Base-by-base conservation (phyloP, 2,329 filamentous ascomycete genomes). In the Exophiala sideris region DNA sequence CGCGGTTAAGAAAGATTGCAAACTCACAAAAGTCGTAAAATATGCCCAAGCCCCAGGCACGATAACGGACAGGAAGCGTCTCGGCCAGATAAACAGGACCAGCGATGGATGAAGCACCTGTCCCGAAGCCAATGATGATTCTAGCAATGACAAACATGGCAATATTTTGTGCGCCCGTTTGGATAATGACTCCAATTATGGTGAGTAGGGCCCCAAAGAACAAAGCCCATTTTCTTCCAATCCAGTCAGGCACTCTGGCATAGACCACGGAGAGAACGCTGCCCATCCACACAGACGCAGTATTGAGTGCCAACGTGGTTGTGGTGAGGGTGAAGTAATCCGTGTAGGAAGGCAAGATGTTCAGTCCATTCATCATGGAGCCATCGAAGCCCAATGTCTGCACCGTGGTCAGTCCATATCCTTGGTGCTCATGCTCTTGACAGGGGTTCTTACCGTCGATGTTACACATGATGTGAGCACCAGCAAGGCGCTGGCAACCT, bases 361-460 rank as follows among this genome's bases (percentile, higher is more conserved):
- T 79, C 20, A 84, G 71, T 0, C 78, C 79, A 55, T 82, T 82
- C 67, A 82, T 70, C 69, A 82, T 78, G 2, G 76, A 79, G 2
- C 74, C 73, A 52, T 79, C 76, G 48, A 77, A 68, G 8, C 65
- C 66, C 9, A 59, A 46, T 11, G 65, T 67, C 64, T 67, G 35
- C 20, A 8, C 24, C 24, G 7, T 29, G 24, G 3, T 29, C 24
- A 29, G 24, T 29, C 24, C 24, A 29, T 29, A 29, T 29, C 24
- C 24, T 29, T 5, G 5, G 24, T 29, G 24, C 24, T 29, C 24
- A 29, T 29, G 24, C 24, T 5, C 24, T 29, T 5, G 24, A 29
- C 5, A 5, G 24, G 3, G 34, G 6, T 39, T 54, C 48, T 36
- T 54, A 58, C 55, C 14, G 54, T 54, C 6, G 57, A 54, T 7